Conservation (phyloP, 2,329 filamentous ascomycete species). For the Knufia fluminis region DNA sequence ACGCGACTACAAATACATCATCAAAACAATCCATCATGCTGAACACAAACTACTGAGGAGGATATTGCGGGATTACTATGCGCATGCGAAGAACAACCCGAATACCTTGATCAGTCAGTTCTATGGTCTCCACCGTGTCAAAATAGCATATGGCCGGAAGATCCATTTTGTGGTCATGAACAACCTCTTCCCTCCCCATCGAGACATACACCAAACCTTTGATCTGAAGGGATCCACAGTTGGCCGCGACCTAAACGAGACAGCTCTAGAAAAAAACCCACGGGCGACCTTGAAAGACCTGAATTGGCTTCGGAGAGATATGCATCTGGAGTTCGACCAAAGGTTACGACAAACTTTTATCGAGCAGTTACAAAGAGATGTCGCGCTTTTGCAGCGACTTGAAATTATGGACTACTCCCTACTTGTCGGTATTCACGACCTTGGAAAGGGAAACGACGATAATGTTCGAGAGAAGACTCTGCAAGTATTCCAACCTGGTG, state of each 20-base stretch:
- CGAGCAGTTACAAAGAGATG: conserved; percentile 79
- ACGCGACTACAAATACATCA: conserved; percentile 98
- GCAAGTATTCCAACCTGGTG: conserved; percentile 86
- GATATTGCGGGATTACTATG: conserved; percentile 75
- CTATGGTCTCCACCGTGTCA: conserved; percentile 92
- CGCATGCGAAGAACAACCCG: conserved; percentile 84
- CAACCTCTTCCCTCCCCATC: conserved; percentile 93
- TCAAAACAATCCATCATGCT: conserved; percentile 96
- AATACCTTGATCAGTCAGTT: conserved; percentile 97
- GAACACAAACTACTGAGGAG: conserved; percentile 50
- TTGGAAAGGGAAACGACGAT: conserved; percentile 85
- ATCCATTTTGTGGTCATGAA: conserved; percentile 99
- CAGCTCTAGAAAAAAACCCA: conserved; percentile 78
- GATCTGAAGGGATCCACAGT: conserved; percentile 95
- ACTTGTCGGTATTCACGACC: conserved; percentile 85
- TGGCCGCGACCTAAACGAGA: conserved; percentile 82
- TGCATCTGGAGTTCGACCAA: conserved; percentile 79
- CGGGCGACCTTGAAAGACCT: conserved; percentile 90
- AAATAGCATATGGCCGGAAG: conserved; percentile 95
- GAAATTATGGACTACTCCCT: conserved; percentile 99
- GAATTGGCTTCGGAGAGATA: conserved; percentile 83
- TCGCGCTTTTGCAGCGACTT: conserved; percentile 72
- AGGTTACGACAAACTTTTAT: conserved; percentile 82
- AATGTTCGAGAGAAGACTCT: conserved; percentile 83
- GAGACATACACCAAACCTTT: conserved; percentile 94